These are phyloP conservation scores for Diplodia scrobiculata DNA, from an alignment of 2,329 filamentous ascomycete species.

Conservation along the genomic window DNA sequence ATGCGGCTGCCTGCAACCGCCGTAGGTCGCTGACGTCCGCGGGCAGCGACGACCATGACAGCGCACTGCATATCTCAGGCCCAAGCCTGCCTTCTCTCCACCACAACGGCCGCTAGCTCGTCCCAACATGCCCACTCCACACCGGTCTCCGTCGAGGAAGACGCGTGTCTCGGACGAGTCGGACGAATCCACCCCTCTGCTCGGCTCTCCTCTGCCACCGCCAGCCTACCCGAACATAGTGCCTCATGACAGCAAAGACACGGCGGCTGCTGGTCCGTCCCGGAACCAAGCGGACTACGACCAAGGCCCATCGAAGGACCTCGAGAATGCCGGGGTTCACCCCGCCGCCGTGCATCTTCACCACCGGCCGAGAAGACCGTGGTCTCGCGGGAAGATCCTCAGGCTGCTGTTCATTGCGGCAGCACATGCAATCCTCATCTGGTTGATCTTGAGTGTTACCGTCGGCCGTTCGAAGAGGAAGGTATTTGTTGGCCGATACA, in stretches of 20 bases:
- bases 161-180: conserved; percentile 5
- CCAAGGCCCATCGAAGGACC: neutral
- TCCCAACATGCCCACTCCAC: neutral
- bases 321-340: neutral
- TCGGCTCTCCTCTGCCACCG: conserved; percentile 8
- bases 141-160: neutral
- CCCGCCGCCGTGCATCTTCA: conserved; percentile 10
- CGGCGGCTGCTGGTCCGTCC: neutral
- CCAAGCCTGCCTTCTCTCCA: neutral
- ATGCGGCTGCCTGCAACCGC: conserved; percentile 13
- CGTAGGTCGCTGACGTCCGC: neutral
- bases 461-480: neutral
- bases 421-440: conserved; percentile 10
- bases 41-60: neutral
- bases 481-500: neutral
- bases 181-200: conserved; percentile 11
- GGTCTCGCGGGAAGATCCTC: conserved; percentile 12
- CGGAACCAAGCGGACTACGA: neutral
- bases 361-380: neutral
- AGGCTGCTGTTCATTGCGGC: conserved; percentile 3
- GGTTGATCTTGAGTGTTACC: conserved; percentile 5
- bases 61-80: neutral
- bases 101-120: neutral
- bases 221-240: conserved; percentile 10
- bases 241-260: neutral